Evolutionary conservation across 768 basidiomycete genomes (phyloP).

Genomic region (Psilocybe cyanescens): DNA sequence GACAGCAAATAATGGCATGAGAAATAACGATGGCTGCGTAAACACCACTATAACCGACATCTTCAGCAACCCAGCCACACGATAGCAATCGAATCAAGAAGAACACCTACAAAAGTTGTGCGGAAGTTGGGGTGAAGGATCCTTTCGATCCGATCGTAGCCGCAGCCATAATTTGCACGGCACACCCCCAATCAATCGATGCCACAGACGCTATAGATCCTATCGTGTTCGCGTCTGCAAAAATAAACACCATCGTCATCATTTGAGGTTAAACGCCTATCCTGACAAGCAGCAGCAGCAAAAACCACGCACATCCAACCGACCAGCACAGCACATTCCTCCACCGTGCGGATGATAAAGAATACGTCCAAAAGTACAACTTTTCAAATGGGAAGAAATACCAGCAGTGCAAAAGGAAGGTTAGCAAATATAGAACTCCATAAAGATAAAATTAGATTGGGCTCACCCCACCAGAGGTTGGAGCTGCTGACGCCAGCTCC

Average conservation of each 20-base stretch:
- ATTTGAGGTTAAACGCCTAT: not conserved
- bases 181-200: constrained; percentile 70
- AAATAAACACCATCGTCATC: not conserved
- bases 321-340: constrained; percentile 55
- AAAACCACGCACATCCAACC: constrained; percentile 47
- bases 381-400: constrained; percentile 17
- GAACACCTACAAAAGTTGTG: constrained; percentile 46
- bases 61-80: not conserved
- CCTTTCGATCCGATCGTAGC: constrained; percentile 56
- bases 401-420: not conserved
- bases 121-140: constrained; percentile 43
- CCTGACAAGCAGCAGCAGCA: not conserved
- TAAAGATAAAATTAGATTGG: not conserved
- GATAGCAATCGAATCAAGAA: not conserved
- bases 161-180: constrained; percentile 68
- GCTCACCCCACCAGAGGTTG: constrained; percentile 71
- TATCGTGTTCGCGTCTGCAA: constrained; percentile 53
- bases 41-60: constrained; percentile 51
- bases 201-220: constrained; percentile 53
- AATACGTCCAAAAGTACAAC: constrained; percentile 60
- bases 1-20: constrained; percentile 68
- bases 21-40: constrained; percentile 63
- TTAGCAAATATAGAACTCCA: not conserved
- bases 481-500: constrained; percentile 70
- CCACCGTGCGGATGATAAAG: constrained; percentile 43